These are phyloP conservation scores for Phyllachora maydis DNA, from an alignment of 2,329 filamentous ascomycete species.

Conservation along the genomic window DNA sequence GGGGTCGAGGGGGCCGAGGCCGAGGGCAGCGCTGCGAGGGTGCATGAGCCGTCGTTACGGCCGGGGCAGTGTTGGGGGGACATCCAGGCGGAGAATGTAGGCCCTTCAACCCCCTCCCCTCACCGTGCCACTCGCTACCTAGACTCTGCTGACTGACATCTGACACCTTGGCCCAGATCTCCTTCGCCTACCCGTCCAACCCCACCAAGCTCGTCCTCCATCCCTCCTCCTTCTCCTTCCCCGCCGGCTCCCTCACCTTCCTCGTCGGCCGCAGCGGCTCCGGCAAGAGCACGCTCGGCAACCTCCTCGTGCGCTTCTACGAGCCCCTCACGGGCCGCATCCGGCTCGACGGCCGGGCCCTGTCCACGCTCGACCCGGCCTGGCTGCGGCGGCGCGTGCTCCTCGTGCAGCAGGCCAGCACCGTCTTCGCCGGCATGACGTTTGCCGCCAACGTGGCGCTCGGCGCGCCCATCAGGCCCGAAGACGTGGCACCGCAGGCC, in stretches of 20 bases:
- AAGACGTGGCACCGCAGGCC: slow-evolving; percentile 25
- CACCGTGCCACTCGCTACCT: background rate
- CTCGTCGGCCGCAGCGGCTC: slow-evolving; percentile 75
- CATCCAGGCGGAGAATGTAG: slow-evolving; percentile 48
- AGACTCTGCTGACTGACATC: background rate
- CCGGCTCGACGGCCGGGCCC: slow-evolving; percentile 40
- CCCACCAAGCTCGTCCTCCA: slow-evolving; percentile 36
- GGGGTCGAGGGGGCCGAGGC: no score
- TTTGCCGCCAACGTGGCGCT: slow-evolving; percentile 61
- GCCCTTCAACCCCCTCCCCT: no score
- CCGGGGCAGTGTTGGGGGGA: slow-evolving; percentile 34
- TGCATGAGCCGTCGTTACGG: slow-evolving; percentile 6
- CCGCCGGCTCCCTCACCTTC: slow-evolving; percentile 53
- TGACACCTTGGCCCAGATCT: slow-evolving; percentile 29
- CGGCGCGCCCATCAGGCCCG: slow-evolving; percentile 32
- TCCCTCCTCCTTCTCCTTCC: slow-evolving; percentile 46
- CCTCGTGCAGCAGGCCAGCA: slow-evolving; percentile 63
- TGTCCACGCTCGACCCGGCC: slow-evolving; percentile 37
- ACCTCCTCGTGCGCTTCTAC: slow-evolving; percentile 64
- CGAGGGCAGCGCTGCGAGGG: no score
- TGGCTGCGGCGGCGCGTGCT: slow-evolving; percentile 68
- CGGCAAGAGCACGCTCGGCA: slow-evolving; percentile 76
- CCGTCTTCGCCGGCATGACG: slow-evolving; percentile 66
- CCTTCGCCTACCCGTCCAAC: slow-evolving; percentile 64
- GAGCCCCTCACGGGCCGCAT: slow-evolving; percentile 43